Base-by-base conservation (phyloP, 2,329 filamentous ascomycete species). In the Phialophora macrospora region DNA sequence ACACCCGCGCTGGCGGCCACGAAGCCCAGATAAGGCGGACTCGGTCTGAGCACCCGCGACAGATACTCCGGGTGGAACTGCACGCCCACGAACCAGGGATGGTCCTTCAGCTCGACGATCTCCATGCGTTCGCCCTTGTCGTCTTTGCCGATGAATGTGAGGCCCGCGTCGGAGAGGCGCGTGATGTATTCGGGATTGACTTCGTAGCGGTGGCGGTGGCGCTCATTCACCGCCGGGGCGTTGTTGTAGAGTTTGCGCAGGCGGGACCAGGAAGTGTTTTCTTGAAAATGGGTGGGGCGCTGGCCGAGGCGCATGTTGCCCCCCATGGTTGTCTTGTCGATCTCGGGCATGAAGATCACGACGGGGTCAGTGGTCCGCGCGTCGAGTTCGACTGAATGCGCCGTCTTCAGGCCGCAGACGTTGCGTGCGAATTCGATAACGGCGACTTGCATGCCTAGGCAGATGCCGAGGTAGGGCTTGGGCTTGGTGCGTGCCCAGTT, bases 271-370 rank as follows among this genome's bases (percentile, higher is more conserved):
- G 94, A 89, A 52, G 84, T 90, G 61, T 85, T 87, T 0, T 84
- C 76, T 76, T 95, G 90, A 84, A 96, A 96, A 69, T 88, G 79
- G 0, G 90, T 91, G 14, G 88, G 83, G 26, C 90, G 88, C 26
- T 88, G 84, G 64, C 93, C 92, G 1, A 96, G 86, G 67, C 92
- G 86, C 93, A 96, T 96, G 0, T 91, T 96, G 22, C 90, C 93
- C 61, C 93, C 92, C 77, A 93, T 84, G 68, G 89, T 88, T n/a
- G 83, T 84, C 75, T 88, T 87, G 78, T 90, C 86, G 71, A 90
- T 85, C 77, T 97, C 94, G 1, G 94, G 94, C 95, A 98, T 99
- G 80, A 90, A 94, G 72, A 98, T 86, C 71, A 99, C 87, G 30
- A 91, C 86, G 28, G 86, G 87, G 74, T 93, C 83, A 55, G 87